Evolutionary conservation across 1,284 basidiomycete genomes (phyloP).

Genomic region (Grifola frondosa): DNA sequence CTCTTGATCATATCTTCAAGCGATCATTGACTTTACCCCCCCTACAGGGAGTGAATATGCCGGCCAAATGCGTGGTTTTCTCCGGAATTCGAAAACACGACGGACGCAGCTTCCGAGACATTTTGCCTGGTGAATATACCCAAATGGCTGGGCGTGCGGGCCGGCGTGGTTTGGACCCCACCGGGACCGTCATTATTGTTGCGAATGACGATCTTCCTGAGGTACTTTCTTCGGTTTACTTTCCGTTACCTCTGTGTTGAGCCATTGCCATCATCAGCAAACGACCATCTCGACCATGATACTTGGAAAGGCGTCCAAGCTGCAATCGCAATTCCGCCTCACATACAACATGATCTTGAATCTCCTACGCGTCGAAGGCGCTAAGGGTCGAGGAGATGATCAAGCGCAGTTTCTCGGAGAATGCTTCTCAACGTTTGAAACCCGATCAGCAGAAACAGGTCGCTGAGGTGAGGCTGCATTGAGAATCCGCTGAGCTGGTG

Average conservation of each 20-base stretch:
- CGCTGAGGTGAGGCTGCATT: conserved; percentile 54
- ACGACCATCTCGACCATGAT: conserved; percentile 85
- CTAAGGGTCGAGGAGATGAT: conserved; percentile 99
- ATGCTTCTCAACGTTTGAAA: conserved; percentile 87
- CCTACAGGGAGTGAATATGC: conserved; percentile 96
- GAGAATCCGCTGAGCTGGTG: background rate
- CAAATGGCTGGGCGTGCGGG: conserved; percentile 99
- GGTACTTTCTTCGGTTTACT: conserved; percentile 38
- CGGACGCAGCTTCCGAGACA: conserved; percentile 88
- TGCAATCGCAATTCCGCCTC: conserved; percentile 96
- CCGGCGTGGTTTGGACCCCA: conserved; percentile 91
- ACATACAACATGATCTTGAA: conserved; percentile 99
- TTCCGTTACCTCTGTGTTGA: conserved; percentile 4
- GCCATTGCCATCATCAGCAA: too few species aligned
- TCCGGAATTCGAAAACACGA: conserved; percentile 96
- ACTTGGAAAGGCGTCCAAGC: conserved; percentile 86
- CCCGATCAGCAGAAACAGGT: conserved; percentile 94
- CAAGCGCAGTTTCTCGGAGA: conserved; percentile 98
- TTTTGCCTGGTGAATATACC: conserved; percentile 91
- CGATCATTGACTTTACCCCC: conserved; percentile 4
- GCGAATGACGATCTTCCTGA: conserved; percentile 86
- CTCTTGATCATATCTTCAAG: background rate
- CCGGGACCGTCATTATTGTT: conserved; percentile 94
- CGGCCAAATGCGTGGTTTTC: conserved; percentile 96
- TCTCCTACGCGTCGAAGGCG: conserved; percentile 92